Conservation (phyloP, 73 alveolate genomes). For the Tetrahymena borealis region DNA sequence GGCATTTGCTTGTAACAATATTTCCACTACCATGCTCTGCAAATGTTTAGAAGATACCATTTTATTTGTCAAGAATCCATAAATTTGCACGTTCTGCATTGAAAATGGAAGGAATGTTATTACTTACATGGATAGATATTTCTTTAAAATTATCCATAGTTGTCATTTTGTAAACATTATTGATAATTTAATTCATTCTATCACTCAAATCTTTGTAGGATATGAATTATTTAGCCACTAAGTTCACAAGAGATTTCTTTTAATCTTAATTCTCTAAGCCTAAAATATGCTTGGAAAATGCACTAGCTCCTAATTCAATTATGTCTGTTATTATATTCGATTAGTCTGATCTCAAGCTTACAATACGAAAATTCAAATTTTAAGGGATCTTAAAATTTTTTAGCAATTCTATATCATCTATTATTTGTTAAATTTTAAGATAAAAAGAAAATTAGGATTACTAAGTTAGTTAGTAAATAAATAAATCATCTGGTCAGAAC, state of each 20-base stretch:
- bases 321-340: constrained; percentile 14
- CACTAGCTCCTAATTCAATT: constrained; percentile 8
- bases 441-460: too few relatives aligned
- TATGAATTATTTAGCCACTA: not conserved
- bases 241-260: not conserved
- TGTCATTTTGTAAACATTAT: not conserved
- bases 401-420: constrained; percentile 35
- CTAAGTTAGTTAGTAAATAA: not conserved
- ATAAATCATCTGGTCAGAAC: not conserved
- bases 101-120: not conserved
- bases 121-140: not conserved
- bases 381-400: constrained; percentile 33
- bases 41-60: not conserved
- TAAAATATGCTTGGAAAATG: not conserved
- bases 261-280: not conserved
- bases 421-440: too few relatives aligned
- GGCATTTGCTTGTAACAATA: not conserved
- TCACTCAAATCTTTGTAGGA: not conserved
- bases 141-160: not conserved
- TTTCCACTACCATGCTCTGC: not conserved
- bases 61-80: not conserved
- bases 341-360: constrained; percentile 12
- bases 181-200: not conserved
- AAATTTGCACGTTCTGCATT: not conserved
- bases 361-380: constrained; percentile 33